phyloP scores from a whole-genome alignment of 805 yeast species.

The Diddensiella santjacobensis region DNA sequence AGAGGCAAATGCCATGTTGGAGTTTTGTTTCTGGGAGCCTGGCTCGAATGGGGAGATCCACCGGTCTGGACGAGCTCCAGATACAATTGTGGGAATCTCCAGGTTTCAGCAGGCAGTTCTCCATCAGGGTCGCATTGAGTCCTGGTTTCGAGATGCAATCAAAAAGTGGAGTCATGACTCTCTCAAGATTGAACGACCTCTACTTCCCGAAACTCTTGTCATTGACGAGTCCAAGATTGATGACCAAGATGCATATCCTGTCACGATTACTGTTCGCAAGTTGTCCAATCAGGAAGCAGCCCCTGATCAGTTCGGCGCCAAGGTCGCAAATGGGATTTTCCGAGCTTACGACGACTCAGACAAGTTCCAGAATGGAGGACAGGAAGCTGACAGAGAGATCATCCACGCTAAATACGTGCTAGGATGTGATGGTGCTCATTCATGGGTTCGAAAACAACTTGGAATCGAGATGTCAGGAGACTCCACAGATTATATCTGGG shows the following conservation, averaged over 20 bases:
- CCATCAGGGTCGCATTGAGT: conserved; percentile 35
- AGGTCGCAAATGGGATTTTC: conserved; percentile 30
- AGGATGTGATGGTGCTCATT: conserved; percentile 37
- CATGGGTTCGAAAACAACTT: conserved; percentile 34
- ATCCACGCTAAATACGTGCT: conserved; percentile 35
- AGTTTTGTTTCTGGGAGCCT: conserved; percentile 36
- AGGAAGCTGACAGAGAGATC: conserved; percentile 15
- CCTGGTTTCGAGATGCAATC: conserved; percentile 29
- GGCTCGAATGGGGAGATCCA: conserved; percentile 27
- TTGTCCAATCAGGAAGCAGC: conserved; percentile 19
- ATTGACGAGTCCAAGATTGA: conserved; percentile 20
- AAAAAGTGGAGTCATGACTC: conserved; percentile 14
- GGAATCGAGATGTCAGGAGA: conserved; percentile 37
- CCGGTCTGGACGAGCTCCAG: conserved; percentile 30
- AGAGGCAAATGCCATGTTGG: conserved; percentile 31
- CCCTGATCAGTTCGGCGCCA: conserved; percentile 21
- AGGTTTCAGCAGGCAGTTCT: conserved; percentile 21
- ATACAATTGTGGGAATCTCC: conserved; percentile 32
- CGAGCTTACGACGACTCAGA: conserved; percentile 30
- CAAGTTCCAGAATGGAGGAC: conserved; percentile 16
- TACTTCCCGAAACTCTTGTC: conserved; percentile 15
- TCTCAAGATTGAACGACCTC: conserved; percentile 18
- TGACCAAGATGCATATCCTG: conserved; percentile 25
- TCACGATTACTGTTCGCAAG: conserved; percentile 26
- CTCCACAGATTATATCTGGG: conserved; percentile 37